Evolutionary conservation across 2,329 filamentous ascomycete species (phyloP).

Genomic region (Cercospora citrullina): DNA sequence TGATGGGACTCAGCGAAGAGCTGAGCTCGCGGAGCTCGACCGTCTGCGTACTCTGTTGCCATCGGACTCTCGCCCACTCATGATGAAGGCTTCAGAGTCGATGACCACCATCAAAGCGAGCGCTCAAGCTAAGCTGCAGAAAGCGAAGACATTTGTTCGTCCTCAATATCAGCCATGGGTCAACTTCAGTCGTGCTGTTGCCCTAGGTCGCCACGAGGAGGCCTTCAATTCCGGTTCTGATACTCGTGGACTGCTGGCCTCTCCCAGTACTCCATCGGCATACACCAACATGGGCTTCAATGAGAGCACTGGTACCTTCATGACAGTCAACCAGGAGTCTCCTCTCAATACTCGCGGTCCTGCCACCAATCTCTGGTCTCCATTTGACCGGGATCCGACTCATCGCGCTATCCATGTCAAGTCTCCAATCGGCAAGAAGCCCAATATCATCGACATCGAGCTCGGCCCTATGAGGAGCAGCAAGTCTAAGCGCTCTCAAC

Average conservation of each 20-base stretch:
- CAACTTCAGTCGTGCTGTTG: slow-evolving; percentile 14
- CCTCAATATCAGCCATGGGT: slow-evolving; percentile 14
- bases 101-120: slow-evolving; percentile 3
- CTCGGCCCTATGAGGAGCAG: slow-evolving; percentile 12
- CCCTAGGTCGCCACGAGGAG: slow-evolving; percentile 11
- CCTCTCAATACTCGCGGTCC: slow-evolving; percentile 9
- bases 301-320: slow-evolving; percentile 23
- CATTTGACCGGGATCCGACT: slow-evolving; percentile 12
- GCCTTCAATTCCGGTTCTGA: slow-evolving; percentile 19
- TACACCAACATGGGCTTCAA: slow-evolving; percentile 19
- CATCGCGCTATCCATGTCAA: slow-evolving; percentile 13
- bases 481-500: slow-evolving; percentile 15
- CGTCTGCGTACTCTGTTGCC: slow-evolving; percentile 12
- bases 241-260: slow-evolving; percentile 11
- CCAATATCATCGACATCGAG: slow-evolving; percentile 11
- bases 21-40: slow-evolving; percentile 19
- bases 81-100: slow-evolving; percentile 13
- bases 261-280: slow-evolving; percentile 6
- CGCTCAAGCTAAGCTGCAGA: slow-evolving; percentile 13
- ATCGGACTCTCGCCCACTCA: slow-evolving; percentile 12
- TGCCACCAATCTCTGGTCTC: slow-evolving; percentile 19
- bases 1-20: slow-evolving; percentile 13
- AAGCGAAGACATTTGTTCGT: slow-evolving; percentile 13
- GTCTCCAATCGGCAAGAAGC: slow-evolving; percentile 7
- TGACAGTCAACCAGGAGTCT: slow-evolving; percentile 20